A percentile compares a stretch with the other conserved stretches of the same genome.
phyloP scores from a whole-genome alignment of 345 rosid genomes.

The Boechera retrofracta region DNA sequence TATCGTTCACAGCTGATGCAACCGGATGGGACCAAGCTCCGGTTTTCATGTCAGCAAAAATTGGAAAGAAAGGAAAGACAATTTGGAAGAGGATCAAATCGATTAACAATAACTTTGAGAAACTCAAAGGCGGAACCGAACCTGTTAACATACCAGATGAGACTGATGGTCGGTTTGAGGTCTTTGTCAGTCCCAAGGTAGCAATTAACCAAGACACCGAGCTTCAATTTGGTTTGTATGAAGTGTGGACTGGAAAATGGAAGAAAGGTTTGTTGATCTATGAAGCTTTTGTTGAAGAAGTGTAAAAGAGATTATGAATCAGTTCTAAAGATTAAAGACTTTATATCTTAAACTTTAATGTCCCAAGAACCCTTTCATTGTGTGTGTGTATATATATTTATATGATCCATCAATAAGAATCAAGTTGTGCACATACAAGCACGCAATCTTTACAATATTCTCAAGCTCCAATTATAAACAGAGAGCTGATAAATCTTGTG shows the following conservation, averaged over 20 bases:
- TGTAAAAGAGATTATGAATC: constrained; percentile 5
- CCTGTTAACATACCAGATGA: constrained; percentile 38
- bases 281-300: constrained; percentile 46
- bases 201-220: not conserved
- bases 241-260: constrained; percentile 82
- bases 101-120: constrained; percentile 34
- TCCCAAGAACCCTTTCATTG: not conserved
- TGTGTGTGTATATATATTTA: not conserved
- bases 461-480: constrained; percentile 42
- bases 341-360: not conserved
- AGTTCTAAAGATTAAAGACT: not conserved
- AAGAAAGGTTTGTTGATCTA: constrained; percentile 70
- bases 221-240: constrained; percentile 72
- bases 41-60: constrained; percentile 64
- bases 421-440: constrained; percentile 32
- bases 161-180: constrained; percentile 23
- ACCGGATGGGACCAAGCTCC: constrained; percentile 62
- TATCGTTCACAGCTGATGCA: constrained; percentile 50
- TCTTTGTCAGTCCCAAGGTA: constrained; percentile 19
- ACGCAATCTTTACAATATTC: constrained; percentile 19
- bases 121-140: constrained; percentile 1
- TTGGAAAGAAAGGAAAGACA: constrained; percentile 60
- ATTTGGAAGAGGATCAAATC: constrained; percentile 47
- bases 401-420: constrained; percentile 35
- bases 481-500: constrained; percentile 39